These are phyloP conservation scores for Exophiala alcalophila DNA, from an alignment of 2,329 filamentous ascomycete species.

Conservation along the genomic window DNA sequence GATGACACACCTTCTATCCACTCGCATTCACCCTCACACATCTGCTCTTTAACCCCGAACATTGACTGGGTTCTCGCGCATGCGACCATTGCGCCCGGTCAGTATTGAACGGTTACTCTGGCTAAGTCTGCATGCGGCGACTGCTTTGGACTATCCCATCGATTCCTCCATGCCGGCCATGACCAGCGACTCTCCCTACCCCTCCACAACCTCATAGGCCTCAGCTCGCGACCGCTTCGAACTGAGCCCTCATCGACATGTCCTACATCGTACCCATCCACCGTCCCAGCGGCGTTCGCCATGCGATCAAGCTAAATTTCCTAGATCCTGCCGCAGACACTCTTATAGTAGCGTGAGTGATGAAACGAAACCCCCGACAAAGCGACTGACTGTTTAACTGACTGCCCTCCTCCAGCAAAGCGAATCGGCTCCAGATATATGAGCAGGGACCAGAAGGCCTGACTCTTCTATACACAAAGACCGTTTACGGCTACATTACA, in stretches of 20 bases:
- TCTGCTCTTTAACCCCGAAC: too few relatives aligned
- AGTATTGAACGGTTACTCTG: too few relatives aligned
- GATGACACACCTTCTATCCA: too few relatives aligned
- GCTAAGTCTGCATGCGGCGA: too few relatives aligned
- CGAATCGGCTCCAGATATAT: conserved; percentile 85
- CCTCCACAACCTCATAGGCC: too few relatives aligned
- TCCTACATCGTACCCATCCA: conserved; percentile 94
- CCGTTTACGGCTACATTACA: conserved; percentile 80
- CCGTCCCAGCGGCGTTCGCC: conserved; percentile 81
- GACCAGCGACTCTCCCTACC: background rate
- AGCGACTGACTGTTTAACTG: conserved; percentile 17
- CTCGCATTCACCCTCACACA: too few relatives aligned
- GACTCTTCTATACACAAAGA: conserved; percentile 63
- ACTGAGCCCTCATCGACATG: conserved; percentile 54
- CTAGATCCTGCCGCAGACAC: conserved; percentile 72
- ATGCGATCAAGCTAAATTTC: conserved; percentile 79
- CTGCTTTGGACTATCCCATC: too few relatives aligned
- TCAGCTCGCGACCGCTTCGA: background rate
- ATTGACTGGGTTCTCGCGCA: too few relatives aligned
- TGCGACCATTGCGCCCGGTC: too few relatives aligned
- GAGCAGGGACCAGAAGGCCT: conserved; percentile 63
- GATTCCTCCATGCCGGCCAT: too few relatives aligned
- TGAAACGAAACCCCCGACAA: conserved; percentile 9
- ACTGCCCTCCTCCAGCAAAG: conserved; percentile 57
- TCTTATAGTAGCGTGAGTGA: conserved; percentile 77